Evolutionary conservation across 169 alveolate genomes (phyloP), one percentile per base, ranked within the genome.

Genomic region (Cryptosporidium sp.): DNA sequence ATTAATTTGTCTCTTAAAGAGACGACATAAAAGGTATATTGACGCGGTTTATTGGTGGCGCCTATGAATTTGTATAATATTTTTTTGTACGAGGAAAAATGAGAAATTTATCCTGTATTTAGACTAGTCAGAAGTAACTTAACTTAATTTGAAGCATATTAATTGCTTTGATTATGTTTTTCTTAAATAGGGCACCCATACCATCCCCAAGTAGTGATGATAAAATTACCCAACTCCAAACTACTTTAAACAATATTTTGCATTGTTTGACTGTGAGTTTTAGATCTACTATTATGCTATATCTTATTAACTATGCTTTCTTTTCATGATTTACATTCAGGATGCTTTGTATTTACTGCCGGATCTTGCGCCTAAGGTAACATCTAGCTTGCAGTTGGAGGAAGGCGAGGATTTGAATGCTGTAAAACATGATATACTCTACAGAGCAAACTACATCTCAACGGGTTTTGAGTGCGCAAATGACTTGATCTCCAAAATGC

Each of bases 261-360:
- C 89, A 80, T 7, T 80, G 89, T 18, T 31, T 60, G 21, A 67
- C 89, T 45, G 89, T 80, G 67, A 65, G 89, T 80, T 80, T 65
- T 56, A 56, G 37, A 56, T 56, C 29, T 26, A 26, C 35, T 23
- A 56, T 56, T 56, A 26, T 56, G 31, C 72, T 14, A n/a, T 35
- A 9, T 65, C 44, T 8, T 10, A 65, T 65, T 35, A 31, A 51
- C 33, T 42, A 31, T 44, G 7, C 21, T 26, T 44, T 9, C 29
- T 80, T 21, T 80, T 39, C 21, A 23, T 62, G 1, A 62, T 26
- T 75, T 9, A 14, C 6, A 39, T 80, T 60, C 35, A 80, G 89
- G 89, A 80, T 21, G 75, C 89, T 21, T 58, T 80, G 51, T 39
- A 62, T 37, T 62, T 80, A 80, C 2, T 80, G 12, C 89, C 89